Conservation (phyloP, 495 filamentous ascomycete species). For the Neurospora sp. region DNA sequence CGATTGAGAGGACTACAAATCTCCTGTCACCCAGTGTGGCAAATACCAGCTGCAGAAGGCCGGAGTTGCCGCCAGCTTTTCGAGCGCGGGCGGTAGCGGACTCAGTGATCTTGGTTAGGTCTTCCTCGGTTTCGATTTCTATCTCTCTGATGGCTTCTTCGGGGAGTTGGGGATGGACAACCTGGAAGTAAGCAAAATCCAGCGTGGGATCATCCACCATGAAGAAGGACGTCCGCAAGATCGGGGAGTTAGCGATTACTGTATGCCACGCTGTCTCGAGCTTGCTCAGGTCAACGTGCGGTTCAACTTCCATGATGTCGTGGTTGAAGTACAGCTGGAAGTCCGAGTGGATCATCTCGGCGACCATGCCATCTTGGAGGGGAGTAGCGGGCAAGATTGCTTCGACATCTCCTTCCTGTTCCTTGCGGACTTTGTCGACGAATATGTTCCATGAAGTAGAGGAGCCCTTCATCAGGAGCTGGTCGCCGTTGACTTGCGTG, state of each 20-base stretch:
- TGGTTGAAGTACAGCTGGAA: constrained; percentile 72
- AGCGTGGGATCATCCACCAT: constrained; percentile 48
- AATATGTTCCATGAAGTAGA: neutral
- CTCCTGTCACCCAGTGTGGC: constrained; percentile 20
- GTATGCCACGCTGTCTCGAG: constrained; percentile 51
- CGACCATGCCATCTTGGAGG: constrained; percentile 74
- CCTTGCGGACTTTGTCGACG: neutral
- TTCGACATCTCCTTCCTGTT: constrained; percentile 26
- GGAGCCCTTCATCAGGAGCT: neutral
- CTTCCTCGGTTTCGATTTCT: constrained; percentile 11
- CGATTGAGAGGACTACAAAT: constrained; percentile 58
- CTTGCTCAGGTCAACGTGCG: constrained; percentile 35
- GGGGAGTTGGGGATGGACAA: constrained; percentile 34
- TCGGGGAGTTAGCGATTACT: constrained; percentile 50
- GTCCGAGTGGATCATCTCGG: constrained; percentile 57
- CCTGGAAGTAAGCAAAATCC: constrained; percentile 51
- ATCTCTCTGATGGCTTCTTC: constrained; percentile 1
- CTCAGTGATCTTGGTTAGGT: constrained; percentile 18
- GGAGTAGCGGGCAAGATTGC: constrained; percentile 55
- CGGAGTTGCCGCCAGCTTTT: constrained; percentile 9
- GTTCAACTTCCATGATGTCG: constrained; percentile 49
- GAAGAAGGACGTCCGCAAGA: constrained; percentile 65
- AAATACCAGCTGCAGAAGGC: constrained; percentile 34
- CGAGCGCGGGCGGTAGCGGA: constrained; percentile 20
- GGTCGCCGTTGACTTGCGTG: neutral